Evolutionary conservation across 116 monocot species (phyloP), one percentile per base, ranked within the genome.

Genomic region (Posidonia oceanica): DNA sequence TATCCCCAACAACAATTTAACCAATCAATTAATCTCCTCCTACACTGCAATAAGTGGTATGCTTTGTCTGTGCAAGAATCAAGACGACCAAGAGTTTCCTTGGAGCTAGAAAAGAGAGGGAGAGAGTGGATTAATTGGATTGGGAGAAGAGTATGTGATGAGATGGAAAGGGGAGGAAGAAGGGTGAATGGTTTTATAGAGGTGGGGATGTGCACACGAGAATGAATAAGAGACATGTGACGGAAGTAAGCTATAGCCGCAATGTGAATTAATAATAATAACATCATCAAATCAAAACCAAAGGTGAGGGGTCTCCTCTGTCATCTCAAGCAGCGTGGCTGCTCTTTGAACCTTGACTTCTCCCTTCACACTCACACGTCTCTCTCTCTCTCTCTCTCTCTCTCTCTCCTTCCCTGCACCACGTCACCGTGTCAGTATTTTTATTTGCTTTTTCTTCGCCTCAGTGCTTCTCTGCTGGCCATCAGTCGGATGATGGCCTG

Each of bases 191-290:
- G 23, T 36, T 63, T 63, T 63, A 63, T 63, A 63, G 63, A 63
- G 63, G 48, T 11, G 38, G 22, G 38, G 11, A 17, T 10, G 60
- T 48, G 12, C 5, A 12, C 48, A 7, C 48, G 8, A 8, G 48
- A 5, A 48, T 48, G 48, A 7, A 63, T 29, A 63, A 63, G 8
- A 63, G 63, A 63, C 63, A 63, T 63, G 63, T 63, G 63, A 38
- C 11, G 63, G 63, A 63, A 63, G 63, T 63, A 63, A 38, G 58
- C 58, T 48, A 7, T 48, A 7, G 48, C 48, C 48, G 48, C 58
- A 58, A 58, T 58, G n/a, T 58, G 58, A 4, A 2, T 4, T 58
- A 58, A 58, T 58, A 18, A 58, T 20, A 18, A 58, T 58, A 58
- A 17, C 16, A 58, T 5, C 21, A 4, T 18, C 58, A n/a, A 4